phyloP scores from a whole-genome alignment of 2,329 filamentous ascomycete species.

The Sclerotinia trifoliorum region DNA sequence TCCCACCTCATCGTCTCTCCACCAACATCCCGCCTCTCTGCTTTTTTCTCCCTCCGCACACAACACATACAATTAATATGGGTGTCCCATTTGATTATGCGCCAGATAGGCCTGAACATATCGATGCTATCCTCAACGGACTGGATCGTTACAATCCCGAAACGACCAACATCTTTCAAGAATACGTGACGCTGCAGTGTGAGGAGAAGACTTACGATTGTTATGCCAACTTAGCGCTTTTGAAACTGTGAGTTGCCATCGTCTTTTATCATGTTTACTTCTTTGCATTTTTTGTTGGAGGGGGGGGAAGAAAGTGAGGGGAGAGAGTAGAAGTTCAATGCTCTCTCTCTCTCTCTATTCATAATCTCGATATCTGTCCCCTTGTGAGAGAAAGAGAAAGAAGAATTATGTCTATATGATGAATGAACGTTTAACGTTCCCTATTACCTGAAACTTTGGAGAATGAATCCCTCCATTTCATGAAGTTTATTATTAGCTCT shows the following conservation, averaged over 20 bases:
- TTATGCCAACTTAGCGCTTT: constrained; percentile 91
- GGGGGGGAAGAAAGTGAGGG: neutral
- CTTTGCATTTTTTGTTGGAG: neutral
- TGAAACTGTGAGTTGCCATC: constrained; percentile 82
- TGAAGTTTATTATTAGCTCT: constrained; percentile 77
- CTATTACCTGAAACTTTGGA: constrained; percentile 86
- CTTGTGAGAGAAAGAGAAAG: neutral
- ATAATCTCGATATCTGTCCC: neutral
- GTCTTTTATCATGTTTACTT: constrained; percentile 23
- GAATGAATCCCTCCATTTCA: constrained; percentile 54
- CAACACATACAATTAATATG: constrained; percentile 29
- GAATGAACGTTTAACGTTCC: constrained; percentile 84
- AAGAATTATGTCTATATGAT: constrained; percentile 55
- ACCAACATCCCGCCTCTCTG: neutral
- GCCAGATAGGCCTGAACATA: constrained; percentile 87
- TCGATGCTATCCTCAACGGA: constrained; percentile 91
- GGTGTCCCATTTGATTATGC: constrained; percentile 71
- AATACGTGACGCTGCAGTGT: constrained; percentile 92
- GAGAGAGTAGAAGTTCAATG: neutral
- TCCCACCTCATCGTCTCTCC: constrained; percentile 16
- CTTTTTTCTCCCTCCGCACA: neutral
- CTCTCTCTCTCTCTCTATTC: neutral
- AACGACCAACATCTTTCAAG: constrained; percentile 88
- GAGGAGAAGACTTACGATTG: constrained; percentile 91
- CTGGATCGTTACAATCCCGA: constrained; percentile 99